These are phyloP conservation scores for Triticum monococcum DNA, from an alignment of 176 grass and related monocot species.

Conservation along the genomic window DNA sequence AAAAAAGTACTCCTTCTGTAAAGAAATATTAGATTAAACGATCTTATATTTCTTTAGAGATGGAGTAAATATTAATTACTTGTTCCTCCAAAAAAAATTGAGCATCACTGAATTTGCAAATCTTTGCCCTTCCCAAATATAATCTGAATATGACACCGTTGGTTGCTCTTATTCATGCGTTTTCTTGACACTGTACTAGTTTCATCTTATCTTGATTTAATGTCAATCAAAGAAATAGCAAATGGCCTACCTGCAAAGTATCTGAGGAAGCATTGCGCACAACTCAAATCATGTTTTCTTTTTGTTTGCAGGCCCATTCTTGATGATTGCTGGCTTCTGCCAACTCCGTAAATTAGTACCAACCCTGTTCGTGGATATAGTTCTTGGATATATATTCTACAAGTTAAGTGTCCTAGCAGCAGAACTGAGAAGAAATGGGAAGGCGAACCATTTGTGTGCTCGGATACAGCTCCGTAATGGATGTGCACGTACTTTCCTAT, in stretches of 20 bases:
- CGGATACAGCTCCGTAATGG: neutral
- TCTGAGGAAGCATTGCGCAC: neutral
- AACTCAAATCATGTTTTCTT: neutral
- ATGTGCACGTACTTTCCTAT: too few relatives aligned
- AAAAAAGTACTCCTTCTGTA: too few relatives aligned
- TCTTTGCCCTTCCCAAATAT: too few relatives aligned
- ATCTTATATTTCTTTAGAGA: too few relatives aligned
- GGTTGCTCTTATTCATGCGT: too few relatives aligned
- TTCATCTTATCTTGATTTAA: neutral
- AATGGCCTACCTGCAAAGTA: neutral
- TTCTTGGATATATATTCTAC: conserved; percentile 21
- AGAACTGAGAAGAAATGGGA: conserved; percentile 4
- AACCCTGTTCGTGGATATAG: conserved; percentile 15
- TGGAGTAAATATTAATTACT: too few relatives aligned
- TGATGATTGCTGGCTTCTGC: conserved; percentile 14
- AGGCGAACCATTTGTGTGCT: neutral
- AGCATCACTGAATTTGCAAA: too few relatives aligned
- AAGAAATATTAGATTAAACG: too few relatives aligned
- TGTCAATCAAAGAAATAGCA: neutral
- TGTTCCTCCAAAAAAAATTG: too few relatives aligned
- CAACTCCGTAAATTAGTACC: conserved; percentile 12
- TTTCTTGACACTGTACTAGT: neutral
- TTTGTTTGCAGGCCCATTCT: conserved; percentile 5
- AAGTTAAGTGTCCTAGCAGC: conserved; percentile 31
- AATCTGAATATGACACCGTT: too few relatives aligned